Evolutionary conservation across 2,329 filamentous ascomycete species (phyloP).

Genomic region (Ceratocystiopsis brevicomis): DNA sequence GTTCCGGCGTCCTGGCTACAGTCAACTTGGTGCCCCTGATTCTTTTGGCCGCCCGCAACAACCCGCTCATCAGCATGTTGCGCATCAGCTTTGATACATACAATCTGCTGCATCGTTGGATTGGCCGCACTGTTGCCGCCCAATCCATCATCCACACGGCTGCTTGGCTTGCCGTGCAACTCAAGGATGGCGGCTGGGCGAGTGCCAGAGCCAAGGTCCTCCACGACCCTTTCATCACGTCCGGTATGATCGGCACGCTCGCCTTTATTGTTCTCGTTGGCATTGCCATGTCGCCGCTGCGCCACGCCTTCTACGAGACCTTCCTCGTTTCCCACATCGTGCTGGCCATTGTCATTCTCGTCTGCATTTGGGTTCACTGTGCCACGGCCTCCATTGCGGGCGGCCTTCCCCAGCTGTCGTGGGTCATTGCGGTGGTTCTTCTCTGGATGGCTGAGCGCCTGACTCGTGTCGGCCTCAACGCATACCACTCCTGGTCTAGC

Average conservation of each 20-base stretch:
- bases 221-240: conserved; percentile 43
- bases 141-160: conserved; percentile 52
- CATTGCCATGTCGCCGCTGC: conserved; percentile 56
- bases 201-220: conserved; percentile 35
- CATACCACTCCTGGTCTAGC: conserved; percentile 46
- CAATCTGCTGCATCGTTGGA: conserved; percentile 76
- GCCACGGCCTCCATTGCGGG: conserved; percentile 44
- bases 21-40: conserved; percentile 87
- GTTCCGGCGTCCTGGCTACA: conserved; percentile 65
- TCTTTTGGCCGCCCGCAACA: conserved; percentile 80
- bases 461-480: conserved; percentile 40
- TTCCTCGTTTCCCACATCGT: conserved; percentile 78
- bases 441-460: conserved; percentile 55
- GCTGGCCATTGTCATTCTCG: conserved; percentile 47
- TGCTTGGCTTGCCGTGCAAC: conserved; percentile 56
- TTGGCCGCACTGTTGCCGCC: conserved; percentile 52
- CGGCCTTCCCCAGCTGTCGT: conserved; percentile 50
- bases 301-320: conserved; percentile 93
- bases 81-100: conserved; percentile 91
- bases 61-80: conserved; percentile 65
- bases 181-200: conserved; percentile 42
- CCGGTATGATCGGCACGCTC: conserved; percentile 31
- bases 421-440: conserved; percentile 53
- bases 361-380: conserved; percentile 64
- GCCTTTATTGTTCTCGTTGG: conserved; percentile 49